phyloP scores from a whole-genome alignment of 2,329 filamentous ascomycete genomes.

The Hypoxylon sp. region DNA sequence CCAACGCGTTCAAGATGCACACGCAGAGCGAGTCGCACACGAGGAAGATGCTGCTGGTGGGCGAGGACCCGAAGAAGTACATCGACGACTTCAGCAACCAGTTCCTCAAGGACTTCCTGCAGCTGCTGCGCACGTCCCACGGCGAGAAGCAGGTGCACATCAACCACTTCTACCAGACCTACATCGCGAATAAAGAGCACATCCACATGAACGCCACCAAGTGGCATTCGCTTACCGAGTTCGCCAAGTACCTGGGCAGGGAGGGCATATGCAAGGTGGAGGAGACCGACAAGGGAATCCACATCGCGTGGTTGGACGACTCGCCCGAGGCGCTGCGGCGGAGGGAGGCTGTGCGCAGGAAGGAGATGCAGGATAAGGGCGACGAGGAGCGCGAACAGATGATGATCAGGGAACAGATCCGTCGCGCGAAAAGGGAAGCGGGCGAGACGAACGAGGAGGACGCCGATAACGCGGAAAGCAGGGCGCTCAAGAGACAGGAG shows the following conservation, averaged over 20 bases:
- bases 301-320: slow-evolving; percentile 92
- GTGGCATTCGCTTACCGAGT: slow-evolving; percentile 90
- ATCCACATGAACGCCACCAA: slow-evolving; percentile 94
- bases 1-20: slow-evolving; percentile 94
- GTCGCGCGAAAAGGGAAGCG: slow-evolving; percentile 73
- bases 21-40: slow-evolving; percentile 65
- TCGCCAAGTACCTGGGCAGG: slow-evolving; percentile 85
- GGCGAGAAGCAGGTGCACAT: slow-evolving; percentile 90
- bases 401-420: slow-evolving; percentile 86
- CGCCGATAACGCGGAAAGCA: slow-evolving; percentile 56
- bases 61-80: slow-evolving; percentile 85
- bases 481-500: slow-evolving; percentile 70
- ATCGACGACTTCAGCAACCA: slow-evolving; percentile 86
- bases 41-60: slow-evolving; percentile 88
- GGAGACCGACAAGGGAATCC: slow-evolving; percentile 86
- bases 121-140: slow-evolving; percentile 83
- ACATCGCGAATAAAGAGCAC: slow-evolving; percentile 89
- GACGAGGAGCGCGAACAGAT: slow-evolving; percentile 91
- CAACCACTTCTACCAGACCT: slow-evolving; percentile 96
- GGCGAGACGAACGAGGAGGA: slow-evolving; percentile 58
- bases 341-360: slow-evolving; percentile 83
- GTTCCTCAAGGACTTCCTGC: slow-evolving; percentile 84
- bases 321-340: slow-evolving; percentile 85
- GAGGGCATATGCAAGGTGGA: slow-evolving; percentile 92
- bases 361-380: slow-evolving; percentile 88